These are phyloP conservation scores for Tripterygium wilfordii DNA, from an alignment of 177 flowering plant genomes.

Conservation along the genomic window DNA sequence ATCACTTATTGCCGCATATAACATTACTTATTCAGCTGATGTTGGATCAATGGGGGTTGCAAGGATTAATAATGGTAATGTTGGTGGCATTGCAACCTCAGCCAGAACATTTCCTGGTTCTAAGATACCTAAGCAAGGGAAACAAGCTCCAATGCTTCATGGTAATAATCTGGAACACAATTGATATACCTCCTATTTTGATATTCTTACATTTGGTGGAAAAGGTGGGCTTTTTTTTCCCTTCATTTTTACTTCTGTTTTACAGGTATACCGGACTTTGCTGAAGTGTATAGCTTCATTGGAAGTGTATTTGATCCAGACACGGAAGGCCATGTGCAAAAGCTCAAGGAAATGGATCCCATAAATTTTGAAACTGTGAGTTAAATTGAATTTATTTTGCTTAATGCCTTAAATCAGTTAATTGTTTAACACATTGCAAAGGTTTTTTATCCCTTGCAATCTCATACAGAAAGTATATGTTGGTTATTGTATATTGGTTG, in stretches of 20 bases:
- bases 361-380: conserved; percentile 85
- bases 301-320: conserved; percentile 89
- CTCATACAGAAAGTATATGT: too few relatives aligned
- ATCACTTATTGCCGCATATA: conserved; percentile 23
- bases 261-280: conserved; percentile 71
- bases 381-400: conserved; percentile 1
- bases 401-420: too few relatives aligned
- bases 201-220: too few relatives aligned
- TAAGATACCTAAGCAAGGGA: conserved; percentile 41
- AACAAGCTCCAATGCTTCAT: conserved; percentile 42
- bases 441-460: too few relatives aligned
- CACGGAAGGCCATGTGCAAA: conserved; percentile 56
- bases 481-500: too few relatives aligned
- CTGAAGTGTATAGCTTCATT: conserved; percentile 79
- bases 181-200: background rate
- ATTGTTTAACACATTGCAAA: too few relatives aligned
- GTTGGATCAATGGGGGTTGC: conserved; percentile 41
- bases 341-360: conserved; percentile 91
- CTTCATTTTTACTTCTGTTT: conserved; percentile 5
- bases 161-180: conserved; percentile 27
- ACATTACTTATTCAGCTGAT: conserved; percentile 58
- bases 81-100: conserved; percentile 38
- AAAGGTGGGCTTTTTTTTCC: conserved; percentile 1
- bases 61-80: conserved; percentile 25
- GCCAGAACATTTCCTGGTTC: conserved; percentile 21